Conservation (phyloP, 352 stramenopile genomes). For the Phytophthora parvispora region DNA sequence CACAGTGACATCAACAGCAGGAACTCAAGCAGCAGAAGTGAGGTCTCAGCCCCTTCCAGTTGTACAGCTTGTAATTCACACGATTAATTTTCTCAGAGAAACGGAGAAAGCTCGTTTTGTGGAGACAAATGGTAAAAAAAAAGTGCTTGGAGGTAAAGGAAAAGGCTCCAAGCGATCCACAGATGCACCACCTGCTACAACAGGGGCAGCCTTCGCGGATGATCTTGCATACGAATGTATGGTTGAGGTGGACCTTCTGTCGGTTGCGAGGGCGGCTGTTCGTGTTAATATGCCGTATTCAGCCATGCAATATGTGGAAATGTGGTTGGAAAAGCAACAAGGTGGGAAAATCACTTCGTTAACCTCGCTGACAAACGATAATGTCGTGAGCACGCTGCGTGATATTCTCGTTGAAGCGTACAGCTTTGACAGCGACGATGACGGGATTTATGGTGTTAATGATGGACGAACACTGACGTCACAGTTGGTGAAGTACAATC, state of each 20-base stretch:
- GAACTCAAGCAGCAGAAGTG: not conserved
- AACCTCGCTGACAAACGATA: constrained; percentile 32
- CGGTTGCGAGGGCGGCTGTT: constrained; percentile 73
- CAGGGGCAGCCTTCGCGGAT: constrained; percentile 19
- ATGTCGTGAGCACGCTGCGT: constrained; percentile 46
- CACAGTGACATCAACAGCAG: not conserved
- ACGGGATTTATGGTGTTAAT: constrained; percentile 85
- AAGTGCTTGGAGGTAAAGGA: constrained; percentile 12
- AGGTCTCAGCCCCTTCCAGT: constrained; percentile 46
- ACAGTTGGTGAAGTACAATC: constrained; percentile 80
- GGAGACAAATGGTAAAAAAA: constrained; percentile 56
- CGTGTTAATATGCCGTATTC: constrained; percentile 89
- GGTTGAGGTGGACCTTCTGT: constrained; percentile 69
- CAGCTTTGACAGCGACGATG: constrained; percentile 67
- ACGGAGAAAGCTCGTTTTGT: constrained; percentile 81
- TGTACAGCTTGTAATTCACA: constrained; percentile 82
- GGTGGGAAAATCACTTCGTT: constrained; percentile 58
- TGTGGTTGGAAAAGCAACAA: constrained; percentile 80
- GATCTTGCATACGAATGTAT: constrained; percentile 63
- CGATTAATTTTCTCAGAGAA: constrained; percentile 85
- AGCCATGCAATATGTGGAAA: constrained; percentile 92
- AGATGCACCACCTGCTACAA: not conserved
- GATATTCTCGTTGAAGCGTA: constrained; percentile 77
- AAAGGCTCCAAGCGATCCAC: constrained; percentile 21
- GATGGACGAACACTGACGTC: constrained; percentile 77